phyloP scores from a whole-genome alignment of 2,329 filamentous ascomycete species.

The Macroventuria anomochaeta region DNA sequence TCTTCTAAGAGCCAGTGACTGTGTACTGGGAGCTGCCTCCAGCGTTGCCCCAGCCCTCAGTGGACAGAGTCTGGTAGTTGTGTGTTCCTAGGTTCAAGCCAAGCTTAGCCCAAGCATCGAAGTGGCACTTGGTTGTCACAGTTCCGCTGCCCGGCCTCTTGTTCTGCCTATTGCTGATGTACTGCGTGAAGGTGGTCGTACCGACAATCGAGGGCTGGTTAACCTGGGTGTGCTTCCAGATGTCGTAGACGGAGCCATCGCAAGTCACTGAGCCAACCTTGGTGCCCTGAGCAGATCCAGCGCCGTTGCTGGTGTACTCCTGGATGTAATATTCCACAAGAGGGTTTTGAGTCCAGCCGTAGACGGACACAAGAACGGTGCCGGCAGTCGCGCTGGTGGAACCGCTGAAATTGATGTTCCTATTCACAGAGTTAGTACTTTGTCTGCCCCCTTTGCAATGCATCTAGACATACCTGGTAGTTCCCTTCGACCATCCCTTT shows the following conservation, averaged over 20 bases:
- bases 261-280: conserved; percentile 37
- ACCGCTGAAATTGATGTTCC: conserved; percentile 39
- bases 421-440: conserved; percentile 1
- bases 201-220: conserved; percentile 58
- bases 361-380: conserved; percentile 51
- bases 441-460: no score
- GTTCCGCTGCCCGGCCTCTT: conserved; percentile 40
- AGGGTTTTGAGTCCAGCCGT: conserved; percentile 62
- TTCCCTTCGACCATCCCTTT: conserved; percentile 42
- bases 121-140: conserved; percentile 40
- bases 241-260: conserved; percentile 41
- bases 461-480: conserved; percentile 25
- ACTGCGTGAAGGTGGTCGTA: conserved; percentile 59
- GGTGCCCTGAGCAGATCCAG: conserved; percentile 36
- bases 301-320: conserved; percentile 56
- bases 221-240: conserved; percentile 40
- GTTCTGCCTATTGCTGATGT: conserved; percentile 48
- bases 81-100: conserved; percentile 37
- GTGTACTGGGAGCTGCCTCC: conserved; percentile 39
- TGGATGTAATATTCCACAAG: conserved; percentile 59
- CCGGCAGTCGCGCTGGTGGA: conserved; percentile 31
- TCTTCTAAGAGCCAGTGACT: conserved; percentile 23
- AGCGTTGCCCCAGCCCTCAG: conserved; percentile 40
- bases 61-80: conserved; percentile 40
- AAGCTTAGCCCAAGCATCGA: conserved; percentile 37